Base-by-base conservation (phyloP, 2,329 filamentous ascomycete species). In the Dothideomycetes sp. region DNA sequence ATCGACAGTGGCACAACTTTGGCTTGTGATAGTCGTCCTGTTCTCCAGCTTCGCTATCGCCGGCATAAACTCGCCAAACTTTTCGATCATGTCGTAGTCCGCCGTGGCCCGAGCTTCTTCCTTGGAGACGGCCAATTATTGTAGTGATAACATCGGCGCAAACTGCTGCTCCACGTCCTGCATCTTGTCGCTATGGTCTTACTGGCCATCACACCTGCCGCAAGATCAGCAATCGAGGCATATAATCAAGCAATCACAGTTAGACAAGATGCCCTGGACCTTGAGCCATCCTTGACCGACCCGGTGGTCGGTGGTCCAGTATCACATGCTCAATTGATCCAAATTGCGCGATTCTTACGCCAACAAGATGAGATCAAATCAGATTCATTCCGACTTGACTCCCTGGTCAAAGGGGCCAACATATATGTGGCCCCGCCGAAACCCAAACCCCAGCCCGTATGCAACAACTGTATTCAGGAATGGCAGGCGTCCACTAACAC, bases 361-460 rank as follows among this genome's bases (percentile, higher is more conserved):
- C 20, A 40, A 7, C 19, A 12, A 23, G 30, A 49, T 10, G 12
- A 36, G 22, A 13, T 34, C n/a, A 33, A 25, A 15, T 36, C 33
- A 11, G 20, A 31, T 24, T 15, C 18, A 10, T 36, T 16, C 44
- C 75, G 70, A 12, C 70, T 96, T 10, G 82, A 89, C 50, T 55
- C 64, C 23, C 73, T 96, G 22, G 70, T 96, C 8, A 74, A 68
- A 42, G 84, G 85, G 32, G 76, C 85, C 18, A 70, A 58, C 40
- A 65, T 93, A 48, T 93, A 93, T 60, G 62, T 78, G 8, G 75
- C 84, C n/a, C 85, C 87, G n/a, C 82, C 84, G 11, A 74, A 80
- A 4, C 78, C 82, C 4, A 94, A 87, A 56, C 73, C 78, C 3
- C 80, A 87, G 56, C 82, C 81, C 10, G 84, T 89, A 66, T n/a